phyloP scores from a whole-genome alignment of 2,329 filamentous ascomycete species.

The Xylaria sp. region DNA sequence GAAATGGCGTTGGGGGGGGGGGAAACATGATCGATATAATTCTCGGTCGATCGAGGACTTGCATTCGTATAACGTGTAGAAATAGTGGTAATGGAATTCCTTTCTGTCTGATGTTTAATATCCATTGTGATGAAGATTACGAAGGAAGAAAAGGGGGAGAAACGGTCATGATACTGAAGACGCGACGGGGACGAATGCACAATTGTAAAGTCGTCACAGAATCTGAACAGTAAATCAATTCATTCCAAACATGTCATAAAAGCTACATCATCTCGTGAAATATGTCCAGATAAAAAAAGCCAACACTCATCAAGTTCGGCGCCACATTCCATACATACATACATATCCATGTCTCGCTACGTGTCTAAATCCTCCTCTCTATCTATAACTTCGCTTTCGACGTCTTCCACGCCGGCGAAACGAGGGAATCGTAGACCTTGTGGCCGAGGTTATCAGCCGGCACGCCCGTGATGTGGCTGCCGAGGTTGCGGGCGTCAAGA shows the following conservation, averaged over 20 bases:
- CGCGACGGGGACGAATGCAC: too few species aligned
- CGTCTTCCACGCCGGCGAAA: conserved; percentile 45
- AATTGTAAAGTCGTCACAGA: too few species aligned
- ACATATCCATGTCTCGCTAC: background rate
- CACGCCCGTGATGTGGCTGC: conserved; percentile 45
- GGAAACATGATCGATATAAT: conserved; percentile 7
- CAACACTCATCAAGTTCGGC: background rate
- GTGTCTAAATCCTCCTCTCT: background rate
- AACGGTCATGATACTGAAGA: too few species aligned
- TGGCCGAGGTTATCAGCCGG: conserved; percentile 45
- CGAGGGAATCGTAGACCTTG: conserved; percentile 50
- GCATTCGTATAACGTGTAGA: conserved; percentile 9
- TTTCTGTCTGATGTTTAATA: too few species aligned
- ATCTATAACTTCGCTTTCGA: conserved; percentile 46
- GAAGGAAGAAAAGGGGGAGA: too few species aligned
- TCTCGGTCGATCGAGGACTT: conserved; percentile 1
- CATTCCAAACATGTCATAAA: too few species aligned
- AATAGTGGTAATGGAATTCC: conserved; percentile 4
- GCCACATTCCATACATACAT: background rate
- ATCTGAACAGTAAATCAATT: too few species aligned
- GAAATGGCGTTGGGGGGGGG: conserved; percentile 3
- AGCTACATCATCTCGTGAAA: background rate
- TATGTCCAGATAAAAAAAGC: background rate
- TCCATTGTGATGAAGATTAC: too few species aligned
- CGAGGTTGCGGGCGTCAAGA: conserved; percentile 69